Evolutionary conservation across 2,329 filamentous ascomycete species (phyloP), one percentile per base, ranked within the genome.

Genomic region (Rhytidhysteron rufulum): DNA sequence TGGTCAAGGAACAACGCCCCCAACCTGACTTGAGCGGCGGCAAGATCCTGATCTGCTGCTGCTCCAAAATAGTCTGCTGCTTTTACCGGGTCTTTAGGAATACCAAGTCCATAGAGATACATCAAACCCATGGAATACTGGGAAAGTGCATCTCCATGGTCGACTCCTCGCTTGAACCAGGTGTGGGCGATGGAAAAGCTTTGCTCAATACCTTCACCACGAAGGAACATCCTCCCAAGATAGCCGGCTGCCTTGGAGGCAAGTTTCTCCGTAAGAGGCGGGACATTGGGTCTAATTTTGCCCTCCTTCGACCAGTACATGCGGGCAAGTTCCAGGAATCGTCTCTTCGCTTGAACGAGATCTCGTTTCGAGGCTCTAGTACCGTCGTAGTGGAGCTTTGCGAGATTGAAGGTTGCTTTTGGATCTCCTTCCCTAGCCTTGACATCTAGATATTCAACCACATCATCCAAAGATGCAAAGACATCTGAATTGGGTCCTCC

Each of bases 361-460:
- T 94, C 86, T 16, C 82, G 78, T 38, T 85, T 82, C 31, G 95
- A 72, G 1, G 81, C 82, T 40, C 86, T 77, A 41, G 88, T 82
- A 1, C 90, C 90, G 42, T 96, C 90, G 56, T 95, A 95, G 61
- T 94, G 86, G 46, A 95, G 79, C 49, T 88, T 82, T 3, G 87
- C 90, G 1, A 96, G 72, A 46, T 86, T 90, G 55, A 90, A 89
- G 0, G 88, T 91, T 1, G 90, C 88, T 60, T 87, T 89, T 41
- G 88, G 79, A 57, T 95, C 88, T 9, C 90, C 89, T 61, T 95
- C 95, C 44, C 90, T 82, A 5, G 88, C 88, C 75, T 95, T 85
- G 31, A 95, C 75, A 54, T 95, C 88, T 50, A 95, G 73, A 54
- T 95, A 98, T 61, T 98, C 93, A 43, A 98, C 81, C 13, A 97